phyloP scores from a whole-genome alignment of 2,329 filamentous ascomycete genomes.

The Fusarium kyushuense region DNA sequence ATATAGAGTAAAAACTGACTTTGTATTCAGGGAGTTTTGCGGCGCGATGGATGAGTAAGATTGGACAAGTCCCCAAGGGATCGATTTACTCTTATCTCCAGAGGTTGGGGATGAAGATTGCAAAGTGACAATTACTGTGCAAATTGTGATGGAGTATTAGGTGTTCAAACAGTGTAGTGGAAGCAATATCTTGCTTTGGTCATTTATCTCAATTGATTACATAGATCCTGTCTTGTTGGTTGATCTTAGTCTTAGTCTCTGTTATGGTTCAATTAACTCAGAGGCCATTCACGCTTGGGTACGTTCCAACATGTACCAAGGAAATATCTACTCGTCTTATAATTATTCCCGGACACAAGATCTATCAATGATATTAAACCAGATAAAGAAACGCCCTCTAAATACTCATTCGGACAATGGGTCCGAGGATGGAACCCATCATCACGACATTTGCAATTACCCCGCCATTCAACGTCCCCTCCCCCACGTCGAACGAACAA shows the following conservation, averaged over 20 bases:
- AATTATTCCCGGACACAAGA: neutral
- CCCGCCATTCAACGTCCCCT: conserved; percentile 31
- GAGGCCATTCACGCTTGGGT: neutral
- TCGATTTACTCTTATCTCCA: conserved; percentile 43
- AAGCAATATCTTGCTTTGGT: fast-evolving
- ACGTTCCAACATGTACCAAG: neutral
- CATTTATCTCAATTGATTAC: neutral
- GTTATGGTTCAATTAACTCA: neutral
- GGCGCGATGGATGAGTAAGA: conserved; percentile 42
- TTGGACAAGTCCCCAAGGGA: conserved; percentile 33
- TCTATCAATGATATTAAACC: neutral
- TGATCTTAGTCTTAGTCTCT: neutral
- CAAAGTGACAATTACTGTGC: neutral
- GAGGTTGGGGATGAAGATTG: conserved; percentile 37
- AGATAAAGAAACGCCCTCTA: conserved; percentile 14
- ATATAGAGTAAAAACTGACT: fast-evolving
- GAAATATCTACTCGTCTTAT: neutral
- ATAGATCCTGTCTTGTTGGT: neutral
- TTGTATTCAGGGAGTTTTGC: conserved; percentile 36
- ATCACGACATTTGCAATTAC: conserved; percentile 40
- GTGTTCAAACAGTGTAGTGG: neutral
- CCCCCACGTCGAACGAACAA: conserved; percentile 19
- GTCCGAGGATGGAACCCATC: conserved; percentile 18
- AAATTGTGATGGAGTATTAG: neutral
- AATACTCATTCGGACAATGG: conserved; percentile 10